Conservation (phyloP, 2,329 filamentous ascomycete genomes). For the Aaosphaeria pasadenensis region DNA sequence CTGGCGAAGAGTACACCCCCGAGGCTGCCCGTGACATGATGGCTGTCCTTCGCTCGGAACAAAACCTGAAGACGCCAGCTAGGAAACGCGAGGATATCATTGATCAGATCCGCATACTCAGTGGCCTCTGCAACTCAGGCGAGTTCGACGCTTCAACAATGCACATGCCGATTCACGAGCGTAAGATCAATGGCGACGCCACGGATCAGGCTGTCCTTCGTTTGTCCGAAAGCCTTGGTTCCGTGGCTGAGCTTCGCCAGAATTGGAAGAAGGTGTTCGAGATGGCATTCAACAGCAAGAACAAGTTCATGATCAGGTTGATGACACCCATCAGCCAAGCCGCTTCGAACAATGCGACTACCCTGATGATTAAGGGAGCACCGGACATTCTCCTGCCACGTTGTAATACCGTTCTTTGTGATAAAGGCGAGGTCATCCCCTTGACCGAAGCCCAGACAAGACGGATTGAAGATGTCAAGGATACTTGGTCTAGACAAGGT, state of each 20-base stretch:
- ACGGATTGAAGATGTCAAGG: conserved; percentile 59
- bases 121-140: conserved; percentile 70
- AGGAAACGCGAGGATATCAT: conserved; percentile 30
- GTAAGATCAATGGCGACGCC: conserved; percentile 70
- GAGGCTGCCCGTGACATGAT: conserved; percentile 47
- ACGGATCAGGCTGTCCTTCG: conserved; percentile 73
- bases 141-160: conserved; percentile 68
- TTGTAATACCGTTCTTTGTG: conserved; percentile 57
- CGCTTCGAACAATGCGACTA: conserved; percentile 16
- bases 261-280: conserved; percentile 63
- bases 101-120: conserved; percentile 58
- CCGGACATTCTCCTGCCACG: conserved; percentile 69
- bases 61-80: conserved; percentile 21
- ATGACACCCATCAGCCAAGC: conserved; percentile 43
- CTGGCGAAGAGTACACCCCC: conserved; percentile 48
- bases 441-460: conserved; percentile 48
- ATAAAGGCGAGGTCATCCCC: conserved; percentile 50
- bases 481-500: conserved; percentile 66
- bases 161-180: conserved; percentile 56
- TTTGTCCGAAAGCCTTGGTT: conserved; percentile 64
- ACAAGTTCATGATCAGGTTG: conserved; percentile 75
- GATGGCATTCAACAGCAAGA: conserved; percentile 73
- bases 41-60: conserved; percentile 33
- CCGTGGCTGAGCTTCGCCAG: conserved; percentile 58
- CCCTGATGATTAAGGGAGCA: conserved; percentile 75